Conservation (phyloP, 495 filamentous ascomycete species). For the Aspergillus panamensis region DNA sequence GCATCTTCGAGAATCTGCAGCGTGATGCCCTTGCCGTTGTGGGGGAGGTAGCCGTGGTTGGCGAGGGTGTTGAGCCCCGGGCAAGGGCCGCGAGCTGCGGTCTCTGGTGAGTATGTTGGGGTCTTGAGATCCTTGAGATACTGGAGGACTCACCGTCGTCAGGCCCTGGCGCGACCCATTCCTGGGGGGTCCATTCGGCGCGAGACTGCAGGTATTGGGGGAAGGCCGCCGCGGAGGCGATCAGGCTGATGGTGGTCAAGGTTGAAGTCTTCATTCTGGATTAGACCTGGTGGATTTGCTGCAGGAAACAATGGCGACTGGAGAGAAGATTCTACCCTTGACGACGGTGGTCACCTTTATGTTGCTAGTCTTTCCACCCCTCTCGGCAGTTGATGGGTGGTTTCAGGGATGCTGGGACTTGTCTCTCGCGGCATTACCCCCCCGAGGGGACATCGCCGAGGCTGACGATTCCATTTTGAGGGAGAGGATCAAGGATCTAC, state of each 20-base stretch:
- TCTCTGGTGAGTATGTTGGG: background rate
- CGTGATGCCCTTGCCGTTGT: slow-evolving; percentile 18
- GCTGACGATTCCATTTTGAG: too few species aligned
- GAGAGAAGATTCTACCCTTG: too few species aligned
- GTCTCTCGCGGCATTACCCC: too few species aligned
- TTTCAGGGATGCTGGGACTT: too few species aligned
- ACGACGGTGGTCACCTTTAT: too few species aligned
- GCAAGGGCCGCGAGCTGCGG: slow-evolving; percentile 26
- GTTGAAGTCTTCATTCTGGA: slow-evolving; percentile 14
- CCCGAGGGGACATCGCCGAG: too few species aligned
- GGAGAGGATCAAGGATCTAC: too few species aligned
- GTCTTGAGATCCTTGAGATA: too few species aligned
- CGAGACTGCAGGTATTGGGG: slow-evolving; percentile 13
- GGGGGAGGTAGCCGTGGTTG: slow-evolving; percentile 55
- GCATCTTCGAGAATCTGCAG: slow-evolving; percentile 15
- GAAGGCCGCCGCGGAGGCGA: slow-evolving; percentile 9
- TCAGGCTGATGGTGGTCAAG: background rate
- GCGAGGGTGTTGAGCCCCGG: slow-evolving; percentile 55
- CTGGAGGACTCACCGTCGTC: slow-evolving; percentile 7
- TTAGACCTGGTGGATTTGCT: too few species aligned
- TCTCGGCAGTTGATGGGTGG: too few species aligned
- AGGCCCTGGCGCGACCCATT: slow-evolving; percentile 14
- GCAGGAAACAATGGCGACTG: too few species aligned
- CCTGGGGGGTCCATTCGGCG: slow-evolving; percentile 3
- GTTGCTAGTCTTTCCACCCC: too few species aligned